Conservation (phyloP, 2,329 filamentous ascomycete species). For the Aspergillus terreus region DNA sequence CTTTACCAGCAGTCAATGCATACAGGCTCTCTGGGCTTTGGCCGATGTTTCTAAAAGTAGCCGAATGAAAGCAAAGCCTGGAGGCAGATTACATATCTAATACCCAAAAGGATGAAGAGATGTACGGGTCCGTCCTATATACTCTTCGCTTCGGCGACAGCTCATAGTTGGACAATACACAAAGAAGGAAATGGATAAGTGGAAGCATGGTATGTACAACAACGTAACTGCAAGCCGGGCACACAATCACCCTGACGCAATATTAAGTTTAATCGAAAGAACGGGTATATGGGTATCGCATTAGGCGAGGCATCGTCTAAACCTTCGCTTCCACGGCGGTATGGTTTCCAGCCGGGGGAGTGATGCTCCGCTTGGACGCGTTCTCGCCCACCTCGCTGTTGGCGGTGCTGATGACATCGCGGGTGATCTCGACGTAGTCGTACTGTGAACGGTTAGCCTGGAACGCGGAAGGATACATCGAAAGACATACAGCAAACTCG, state of each 20-base stretch:
- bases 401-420: slow-evolving; percentile 56
- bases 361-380: slow-evolving; percentile 28
- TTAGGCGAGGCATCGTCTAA: background rate
- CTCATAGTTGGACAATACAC: no score
- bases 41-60: no score
- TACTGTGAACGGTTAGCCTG: slow-evolving; percentile 48
- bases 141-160: no score
- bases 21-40: no score
- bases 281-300: background rate
- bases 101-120: no score
- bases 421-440: slow-evolving; percentile 81
- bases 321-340: background rate
- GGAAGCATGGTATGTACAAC: no score
- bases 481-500: slow-evolving; percentile 69
- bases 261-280: background rate
- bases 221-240: no score
- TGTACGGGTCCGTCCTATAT: no score
- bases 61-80: no score
- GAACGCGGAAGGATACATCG: background rate
- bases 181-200: no score
- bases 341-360: slow-evolving; percentile 20
- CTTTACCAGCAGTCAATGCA: no score
- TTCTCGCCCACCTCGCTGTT: slow-evolving; percentile 20
- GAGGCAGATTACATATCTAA: no score
- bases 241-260: background rate